phyloP scores from a whole-genome alignment of 257 asterid species.

The Capsicum pubescens region DNA sequence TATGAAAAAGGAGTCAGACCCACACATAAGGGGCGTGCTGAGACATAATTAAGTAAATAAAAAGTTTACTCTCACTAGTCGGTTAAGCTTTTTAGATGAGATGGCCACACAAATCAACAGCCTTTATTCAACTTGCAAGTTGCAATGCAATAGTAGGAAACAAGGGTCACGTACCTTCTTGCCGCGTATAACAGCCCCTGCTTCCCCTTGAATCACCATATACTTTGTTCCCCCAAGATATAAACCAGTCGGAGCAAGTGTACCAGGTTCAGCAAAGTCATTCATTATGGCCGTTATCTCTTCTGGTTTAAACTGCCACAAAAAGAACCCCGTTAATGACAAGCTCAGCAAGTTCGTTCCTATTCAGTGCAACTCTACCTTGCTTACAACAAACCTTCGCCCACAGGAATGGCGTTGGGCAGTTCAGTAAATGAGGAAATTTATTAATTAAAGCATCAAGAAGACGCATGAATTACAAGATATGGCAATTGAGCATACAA shows the following conservation, averaged over 20 bases:
- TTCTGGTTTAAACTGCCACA: conserved; percentile 48
- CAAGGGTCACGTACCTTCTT: conserved; percentile 34
- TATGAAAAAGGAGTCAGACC: not conserved
- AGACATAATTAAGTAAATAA: not conserved
- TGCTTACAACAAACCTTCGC: not conserved
- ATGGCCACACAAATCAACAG: conserved; percentile 23
- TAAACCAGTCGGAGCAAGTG: conserved; percentile 55
- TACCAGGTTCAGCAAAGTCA: conserved; percentile 55
- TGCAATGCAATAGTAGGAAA: not conserved
- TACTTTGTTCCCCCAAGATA: conserved; percentile 44
- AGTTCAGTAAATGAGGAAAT: not conserved
- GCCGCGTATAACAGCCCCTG: conserved; percentile 30
- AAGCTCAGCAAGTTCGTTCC: not conserved
- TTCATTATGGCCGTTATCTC: conserved; percentile 50
- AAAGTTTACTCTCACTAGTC: not conserved
- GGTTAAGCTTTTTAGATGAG: not conserved
- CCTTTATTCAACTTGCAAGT: not conserved
- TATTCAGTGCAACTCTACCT: not conserved
- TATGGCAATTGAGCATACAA: too few species aligned
- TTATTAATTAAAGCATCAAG: not conserved
- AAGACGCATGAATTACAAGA: too few species aligned
- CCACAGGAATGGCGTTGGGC: not conserved
- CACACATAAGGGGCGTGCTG: not conserved
- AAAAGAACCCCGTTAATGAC: not conserved
- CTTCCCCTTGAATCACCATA: conserved; percentile 48